phyloP scores from a whole-genome alignment of 179 eudicot genomes.

The Actinidia arguta region DNA sequence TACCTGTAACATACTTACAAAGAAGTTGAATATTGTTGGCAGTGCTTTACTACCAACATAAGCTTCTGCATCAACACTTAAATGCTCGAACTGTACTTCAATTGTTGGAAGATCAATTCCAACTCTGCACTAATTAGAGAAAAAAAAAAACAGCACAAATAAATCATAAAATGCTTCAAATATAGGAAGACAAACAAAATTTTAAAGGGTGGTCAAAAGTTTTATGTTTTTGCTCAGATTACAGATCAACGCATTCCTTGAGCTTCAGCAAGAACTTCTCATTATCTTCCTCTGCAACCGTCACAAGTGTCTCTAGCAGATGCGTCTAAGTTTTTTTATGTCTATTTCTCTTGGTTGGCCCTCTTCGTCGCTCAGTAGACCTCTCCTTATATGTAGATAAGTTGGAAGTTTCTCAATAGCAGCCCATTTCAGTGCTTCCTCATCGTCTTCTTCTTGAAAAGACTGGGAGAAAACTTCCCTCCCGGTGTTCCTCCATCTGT shows the following conservation, averaged over 20 bases:
- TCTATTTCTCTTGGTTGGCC: conserved; percentile 69
- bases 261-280: conserved; percentile 83
- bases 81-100: conserved; percentile 77
- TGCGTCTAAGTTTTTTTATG: conserved; percentile 65
- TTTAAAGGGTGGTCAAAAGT: too few species aligned
- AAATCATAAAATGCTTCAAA: background rate
- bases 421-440: conserved; percentile 93
- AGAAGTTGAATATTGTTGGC: conserved; percentile 75
- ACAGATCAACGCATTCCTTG: conserved; percentile 79
- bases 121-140: conserved; percentile 52
- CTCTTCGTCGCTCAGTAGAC: conserved; percentile 56
- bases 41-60: conserved; percentile 72
- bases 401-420: conserved; percentile 85
- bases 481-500: conserved; percentile 67
- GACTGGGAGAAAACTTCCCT: conserved; percentile 70
- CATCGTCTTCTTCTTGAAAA: conserved; percentile 67
- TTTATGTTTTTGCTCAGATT: too few species aligned
- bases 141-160: background rate
- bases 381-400: conserved; percentile 63
- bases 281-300: conserved; percentile 76
- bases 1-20: conserved; percentile 71
- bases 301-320: conserved; percentile 69
- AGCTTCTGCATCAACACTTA: conserved; percentile 72
- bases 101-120: conserved; percentile 74
- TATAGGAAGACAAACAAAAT: too few species aligned